Percentiles rank a stretch among this genome's conserved stretches.
Evolutionary conservation across 164 flowering plant species (phyloP).

Genomic region (Brasenia schreberi): DNA sequence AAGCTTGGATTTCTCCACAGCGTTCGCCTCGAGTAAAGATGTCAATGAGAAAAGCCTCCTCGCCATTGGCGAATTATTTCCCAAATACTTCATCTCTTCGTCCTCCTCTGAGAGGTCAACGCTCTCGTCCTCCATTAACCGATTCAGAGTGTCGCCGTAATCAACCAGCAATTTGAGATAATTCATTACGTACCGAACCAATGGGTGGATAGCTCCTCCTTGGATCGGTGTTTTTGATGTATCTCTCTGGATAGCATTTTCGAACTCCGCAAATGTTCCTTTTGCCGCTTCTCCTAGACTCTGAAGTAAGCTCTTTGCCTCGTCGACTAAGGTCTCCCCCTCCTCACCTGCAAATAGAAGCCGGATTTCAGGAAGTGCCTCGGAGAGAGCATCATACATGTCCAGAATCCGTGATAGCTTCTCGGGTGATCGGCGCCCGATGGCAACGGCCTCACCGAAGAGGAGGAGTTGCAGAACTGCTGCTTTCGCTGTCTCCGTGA

Average conservation of each 20-base stretch:
- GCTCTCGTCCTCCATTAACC: slow-evolving; percentile 23
- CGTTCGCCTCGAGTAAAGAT: slow-evolving; percentile 47
- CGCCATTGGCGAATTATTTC: slow-evolving; percentile 27
- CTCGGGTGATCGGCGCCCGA: slow-evolving; percentile 46
- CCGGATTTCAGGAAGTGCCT: slow-evolving; percentile 34
- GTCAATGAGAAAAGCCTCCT: slow-evolving; percentile 30
- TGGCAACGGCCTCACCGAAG: slow-evolving; percentile 71
- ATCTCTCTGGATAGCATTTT: slow-evolving; percentile 53
- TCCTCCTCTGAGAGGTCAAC: slow-evolving; percentile 5
- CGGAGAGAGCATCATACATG: slow-evolving; percentile 63
- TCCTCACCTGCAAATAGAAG: slow-evolving; percentile 24
- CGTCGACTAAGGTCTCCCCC: slow-evolving; percentile 32
- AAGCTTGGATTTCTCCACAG: slow-evolving; percentile 61
- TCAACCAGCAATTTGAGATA: slow-evolving; percentile 63
- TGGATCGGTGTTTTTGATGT: slow-evolving; percentile 43
- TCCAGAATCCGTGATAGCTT: slow-evolving; percentile 61
- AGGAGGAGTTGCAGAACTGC: slow-evolving; percentile 64
- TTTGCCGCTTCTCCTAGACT: slow-evolving; percentile 52
- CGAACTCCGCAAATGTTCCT: slow-evolving; percentile 71
- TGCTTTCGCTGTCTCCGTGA: slow-evolving; percentile 58
- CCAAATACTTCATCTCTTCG: slow-evolving; percentile 15
- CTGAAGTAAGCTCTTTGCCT: slow-evolving; percentile 43
- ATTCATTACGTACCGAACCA: slow-evolving; percentile 82
- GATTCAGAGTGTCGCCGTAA: slow-evolving; percentile 50
- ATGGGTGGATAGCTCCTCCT: slow-evolving; percentile 62